Evolutionary conservation across 2,329 filamentous ascomycete species (phyloP).

Genomic region (Ophiostoma populinum): DNA sequence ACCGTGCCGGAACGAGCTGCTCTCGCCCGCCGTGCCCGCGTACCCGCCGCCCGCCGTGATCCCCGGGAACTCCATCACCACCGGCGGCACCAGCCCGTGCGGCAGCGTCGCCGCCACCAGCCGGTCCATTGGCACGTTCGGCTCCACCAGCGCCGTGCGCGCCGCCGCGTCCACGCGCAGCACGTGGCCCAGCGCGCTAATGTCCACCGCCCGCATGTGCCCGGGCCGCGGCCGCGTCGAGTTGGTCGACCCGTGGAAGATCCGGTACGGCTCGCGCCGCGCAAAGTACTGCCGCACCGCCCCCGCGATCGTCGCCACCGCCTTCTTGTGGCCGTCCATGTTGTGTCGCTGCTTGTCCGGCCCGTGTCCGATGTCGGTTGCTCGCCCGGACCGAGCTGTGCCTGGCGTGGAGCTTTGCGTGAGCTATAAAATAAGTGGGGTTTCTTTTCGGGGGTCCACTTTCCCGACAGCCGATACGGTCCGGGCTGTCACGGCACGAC

Average conservation of each 20-base stretch:
- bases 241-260: conserved; percentile 64
- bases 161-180: conserved; percentile 38
- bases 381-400: too few species aligned
- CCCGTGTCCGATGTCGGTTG: background rate
- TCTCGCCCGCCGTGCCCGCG: conserved; percentile 55
- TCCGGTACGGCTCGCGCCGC: conserved; percentile 44
- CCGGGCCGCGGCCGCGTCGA: conserved; percentile 39
- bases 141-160: conserved; percentile 50
- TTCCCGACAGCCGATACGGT: too few species aligned
- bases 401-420: too few species aligned
- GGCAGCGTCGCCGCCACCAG: conserved; percentile 48
- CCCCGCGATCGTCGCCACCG: conserved; percentile 29
- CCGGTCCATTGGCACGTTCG: conserved; percentile 59
- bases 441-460: too few species aligned
- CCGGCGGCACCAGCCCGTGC: conserved; percentile 49
- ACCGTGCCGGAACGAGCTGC: conserved; percentile 50
- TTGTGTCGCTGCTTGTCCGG: background rate
- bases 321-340: conserved; percentile 33
- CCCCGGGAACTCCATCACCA: conserved; percentile 62
- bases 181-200: conserved; percentile 44
- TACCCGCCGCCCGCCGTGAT: conserved; percentile 59
- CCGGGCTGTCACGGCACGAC: too few species aligned
- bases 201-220: conserved; percentile 31
- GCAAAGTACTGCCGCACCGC: conserved; percentile 31
- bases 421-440: too few species aligned